Percentiles rank a stretch among this genome's conserved stretches.
These are phyloP conservation scores for Fusarium tanahbumbuense DNA, from an alignment of 2,329 filamentous ascomycete genomes.

Conservation along the genomic window DNA sequence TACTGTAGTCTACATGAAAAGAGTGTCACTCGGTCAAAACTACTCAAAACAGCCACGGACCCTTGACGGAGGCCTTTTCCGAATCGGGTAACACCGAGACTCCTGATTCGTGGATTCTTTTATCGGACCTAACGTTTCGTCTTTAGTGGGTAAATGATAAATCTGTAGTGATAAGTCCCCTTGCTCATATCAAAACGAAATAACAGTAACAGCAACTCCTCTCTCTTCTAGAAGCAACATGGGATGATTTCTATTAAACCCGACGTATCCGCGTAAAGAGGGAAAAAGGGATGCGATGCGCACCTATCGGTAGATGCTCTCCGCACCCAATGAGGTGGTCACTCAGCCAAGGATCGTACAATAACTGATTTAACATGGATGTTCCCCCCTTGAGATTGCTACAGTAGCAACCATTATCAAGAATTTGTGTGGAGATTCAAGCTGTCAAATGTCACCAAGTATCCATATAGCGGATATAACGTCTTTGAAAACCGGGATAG, in stretches of 20 bases:
- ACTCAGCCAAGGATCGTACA: slow-evolving; percentile 1
- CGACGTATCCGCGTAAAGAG: background rate
- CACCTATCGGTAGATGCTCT: background rate
- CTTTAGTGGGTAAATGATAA: slow-evolving; percentile 18
- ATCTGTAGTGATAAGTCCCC: slow-evolving; percentile 17
- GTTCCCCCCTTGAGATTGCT: background rate
- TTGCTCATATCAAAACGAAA: slow-evolving; percentile 7
- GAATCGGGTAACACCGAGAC: slow-evolving; percentile 15
- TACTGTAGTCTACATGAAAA: slow-evolving; percentile 12
- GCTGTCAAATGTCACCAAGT: background rate
- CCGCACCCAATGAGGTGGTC: slow-evolving; percentile 20
- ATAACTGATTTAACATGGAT: background rate
- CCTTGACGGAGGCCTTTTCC: slow-evolving; percentile 27
- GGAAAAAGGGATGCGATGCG: background rate
- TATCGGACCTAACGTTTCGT: slow-evolving; percentile 12
- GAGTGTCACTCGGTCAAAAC: slow-evolving; percentile 6
- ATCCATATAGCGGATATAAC: slow-evolving; percentile 1
- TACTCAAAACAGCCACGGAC: slow-evolving; percentile 16
- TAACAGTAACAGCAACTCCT: background rate
- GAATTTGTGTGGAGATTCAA: background rate
- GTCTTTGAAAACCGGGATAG: background rate
- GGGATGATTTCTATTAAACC: background rate
- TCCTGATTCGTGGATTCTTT: slow-evolving; percentile 39
- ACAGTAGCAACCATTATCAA: background rate
- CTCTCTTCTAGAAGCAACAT: background rate